Percentiles rank a stretch among this genome's conserved stretches.
Evolutionary conservation across 1,139 yeast species (phyloP).

Genomic region (Dujonia santamariae): DNA sequence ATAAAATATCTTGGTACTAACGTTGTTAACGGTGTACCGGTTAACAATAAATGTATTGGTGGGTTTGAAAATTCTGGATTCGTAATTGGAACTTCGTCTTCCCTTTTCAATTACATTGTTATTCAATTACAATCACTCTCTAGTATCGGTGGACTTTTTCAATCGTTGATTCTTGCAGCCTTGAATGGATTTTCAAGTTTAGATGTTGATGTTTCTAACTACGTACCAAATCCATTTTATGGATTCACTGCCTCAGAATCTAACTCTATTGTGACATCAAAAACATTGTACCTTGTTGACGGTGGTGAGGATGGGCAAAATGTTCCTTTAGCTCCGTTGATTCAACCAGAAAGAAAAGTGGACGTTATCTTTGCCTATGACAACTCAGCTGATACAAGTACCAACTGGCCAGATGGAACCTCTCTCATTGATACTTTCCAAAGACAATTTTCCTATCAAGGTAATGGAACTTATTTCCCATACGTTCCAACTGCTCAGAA

Average conservation of each 20-base stretch:
- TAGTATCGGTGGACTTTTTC: slow-evolving; percentile 17
- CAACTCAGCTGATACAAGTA: slow-evolving; percentile 47
- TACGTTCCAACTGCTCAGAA: slow-evolving; percentile 77
- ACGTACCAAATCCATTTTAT: slow-evolving; percentile 53
- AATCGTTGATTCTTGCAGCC: neutral
- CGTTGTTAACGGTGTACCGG: slow-evolving; percentile 55
- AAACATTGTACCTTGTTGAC: slow-evolving; percentile 39
- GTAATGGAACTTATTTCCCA: slow-evolving; percentile 70
- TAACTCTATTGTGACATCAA: slow-evolving; percentile 25
- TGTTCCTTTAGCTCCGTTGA: slow-evolving; percentile 38
- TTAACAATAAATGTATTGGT: slow-evolving; percentile 45
- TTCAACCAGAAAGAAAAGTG: slow-evolving; percentile 36
- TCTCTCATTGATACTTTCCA: slow-evolving; percentile 49
- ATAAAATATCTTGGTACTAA: slow-evolving; percentile 71
- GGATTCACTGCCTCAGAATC: slow-evolving; percentile 40
- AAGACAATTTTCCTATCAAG: slow-evolving; percentile 65
- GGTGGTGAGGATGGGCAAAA: slow-evolving; percentile 46
- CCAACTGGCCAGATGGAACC: slow-evolving; percentile 42
- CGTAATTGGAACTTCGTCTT: slow-evolving; percentile 77
- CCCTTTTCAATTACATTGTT: slow-evolving; percentile 75
- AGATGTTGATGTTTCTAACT: slow-evolving; percentile 41
- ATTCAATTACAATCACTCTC: slow-evolving; percentile 46
- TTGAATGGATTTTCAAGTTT: slow-evolving; percentile 45
- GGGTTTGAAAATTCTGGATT: slow-evolving; percentile 87
- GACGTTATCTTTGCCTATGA: slow-evolving; percentile 45